A percentile compares a stretch with the other conserved stretches of the same genome.
Evolutionary conservation across 2,329 filamentous ascomycete species (phyloP).

Genomic region (Scedosporium apiospermum): DNA sequence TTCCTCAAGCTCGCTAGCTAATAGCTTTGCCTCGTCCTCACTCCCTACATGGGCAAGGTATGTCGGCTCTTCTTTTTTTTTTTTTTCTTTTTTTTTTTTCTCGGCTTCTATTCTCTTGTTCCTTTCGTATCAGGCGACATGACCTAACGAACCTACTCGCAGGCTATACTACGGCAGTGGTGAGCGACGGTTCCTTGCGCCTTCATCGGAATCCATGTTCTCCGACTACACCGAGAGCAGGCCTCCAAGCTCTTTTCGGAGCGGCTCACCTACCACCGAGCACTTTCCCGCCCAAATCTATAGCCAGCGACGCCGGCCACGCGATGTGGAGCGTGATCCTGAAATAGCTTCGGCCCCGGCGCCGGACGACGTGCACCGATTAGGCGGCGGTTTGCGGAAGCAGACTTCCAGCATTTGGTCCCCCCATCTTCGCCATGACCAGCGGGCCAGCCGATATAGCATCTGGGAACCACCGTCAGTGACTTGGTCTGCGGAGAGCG

Average conservation of each 20-base stretch:
- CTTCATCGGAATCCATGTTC: slow-evolving; percentile 34
- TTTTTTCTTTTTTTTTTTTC: no score
- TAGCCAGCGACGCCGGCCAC: slow-evolving; percentile 20
- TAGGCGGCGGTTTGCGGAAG: slow-evolving; percentile 27
- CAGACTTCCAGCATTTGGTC: slow-evolving; percentile 60
- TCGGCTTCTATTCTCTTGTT: no score
- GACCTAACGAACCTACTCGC: not conserved
- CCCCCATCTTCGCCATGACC: slow-evolving; percentile 59
- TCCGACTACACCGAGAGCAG: slow-evolving; percentile 40
- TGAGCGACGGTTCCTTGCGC: slow-evolving; percentile 43
- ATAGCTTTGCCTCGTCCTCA: slow-evolving; percentile 32
- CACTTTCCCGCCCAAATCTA: slow-evolving; percentile 27
- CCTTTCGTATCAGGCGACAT: no score
- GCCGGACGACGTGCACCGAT: slow-evolving; percentile 14
- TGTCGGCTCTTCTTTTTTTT: slow-evolving; percentile 13
- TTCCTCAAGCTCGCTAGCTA: slow-evolving; percentile 36
- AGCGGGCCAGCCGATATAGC: slow-evolving; percentile 46
- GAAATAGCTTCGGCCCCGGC: not conserved
- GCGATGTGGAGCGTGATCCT: slow-evolving; percentile 1
- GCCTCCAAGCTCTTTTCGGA: slow-evolving; percentile 32
- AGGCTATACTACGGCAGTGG: slow-evolving; percentile 64
- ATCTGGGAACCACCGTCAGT: slow-evolving; percentile 67
- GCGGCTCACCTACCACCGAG: slow-evolving; percentile 40
- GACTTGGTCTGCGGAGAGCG: slow-evolving; percentile 52
- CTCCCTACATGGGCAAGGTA: slow-evolving; percentile 48